These are phyloP conservation scores for Cicer bijugum DNA, from an alignment of 306 rosid genomes.

Conservation along the genomic window DNA sequence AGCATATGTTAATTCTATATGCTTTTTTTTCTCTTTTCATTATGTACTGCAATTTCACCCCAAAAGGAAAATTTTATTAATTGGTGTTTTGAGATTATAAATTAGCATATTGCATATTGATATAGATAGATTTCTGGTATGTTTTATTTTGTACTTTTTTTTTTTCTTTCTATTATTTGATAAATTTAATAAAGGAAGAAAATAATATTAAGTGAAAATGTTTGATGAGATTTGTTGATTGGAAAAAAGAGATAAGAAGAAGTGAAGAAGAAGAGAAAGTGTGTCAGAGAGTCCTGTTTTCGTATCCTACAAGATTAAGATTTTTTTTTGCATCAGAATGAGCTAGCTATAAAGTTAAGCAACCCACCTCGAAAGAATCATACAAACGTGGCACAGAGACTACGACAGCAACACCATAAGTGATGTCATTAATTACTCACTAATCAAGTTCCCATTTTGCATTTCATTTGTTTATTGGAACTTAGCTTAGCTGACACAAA, in stretches of 20 bases:
- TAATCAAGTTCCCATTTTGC: not conserved
- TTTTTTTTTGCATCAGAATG: conserved; percentile 47
- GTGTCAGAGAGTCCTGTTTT: conserved; percentile 60
- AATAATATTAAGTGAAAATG: conserved; percentile 23
- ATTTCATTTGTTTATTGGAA: conserved; percentile 19
- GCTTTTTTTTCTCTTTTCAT: not conserved
- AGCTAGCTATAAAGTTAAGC: conserved; percentile 41
- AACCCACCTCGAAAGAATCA: conserved; percentile 49
- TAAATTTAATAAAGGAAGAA: not conserved
- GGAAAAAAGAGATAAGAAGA: conserved; percentile 44
- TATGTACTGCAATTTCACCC: not conserved
- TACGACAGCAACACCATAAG: conserved; percentile 17
- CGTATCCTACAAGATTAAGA: conserved; percentile 70
- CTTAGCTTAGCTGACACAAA: conserved; percentile 44
- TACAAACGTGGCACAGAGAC: not conserved
- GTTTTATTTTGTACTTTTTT: not conserved
- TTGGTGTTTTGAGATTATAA: not conserved
- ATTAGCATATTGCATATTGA: not conserved
- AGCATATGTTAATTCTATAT: not conserved
- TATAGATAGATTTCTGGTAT: not conserved
- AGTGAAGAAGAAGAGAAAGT: conserved; percentile 13
- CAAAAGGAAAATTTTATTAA: not conserved
- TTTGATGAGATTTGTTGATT: conserved; percentile 13
- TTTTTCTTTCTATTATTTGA: conserved; percentile 4
- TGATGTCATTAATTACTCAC: conserved; percentile 42